Evolutionary conservation across 2,329 filamentous ascomycete genomes (phyloP).

Genomic region (Aspergillus pseudoviridinutans): DNA sequence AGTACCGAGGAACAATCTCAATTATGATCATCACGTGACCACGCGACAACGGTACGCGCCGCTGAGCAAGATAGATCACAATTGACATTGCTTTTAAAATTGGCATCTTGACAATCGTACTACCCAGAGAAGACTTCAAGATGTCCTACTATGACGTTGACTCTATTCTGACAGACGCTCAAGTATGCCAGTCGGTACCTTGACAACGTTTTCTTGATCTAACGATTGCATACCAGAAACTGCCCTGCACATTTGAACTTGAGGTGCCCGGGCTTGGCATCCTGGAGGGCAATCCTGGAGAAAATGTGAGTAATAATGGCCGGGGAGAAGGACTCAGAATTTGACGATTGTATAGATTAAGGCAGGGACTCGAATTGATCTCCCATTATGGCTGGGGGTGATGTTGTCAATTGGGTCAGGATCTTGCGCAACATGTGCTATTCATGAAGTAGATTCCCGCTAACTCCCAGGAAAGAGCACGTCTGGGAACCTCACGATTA

Average conservation of each 20-base stretch:
- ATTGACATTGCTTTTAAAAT: neutral
- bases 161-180: constrained; percentile 45
- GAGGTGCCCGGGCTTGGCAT: constrained; percentile 83
- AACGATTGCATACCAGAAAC: constrained; percentile 60
- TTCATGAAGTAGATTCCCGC: neutral
- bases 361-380: constrained; percentile 70
- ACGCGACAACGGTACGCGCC: neutral
- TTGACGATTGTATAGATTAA: constrained; percentile 57
- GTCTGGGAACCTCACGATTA: constrained; percentile 52
- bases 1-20: neutral
- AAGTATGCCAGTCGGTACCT: constrained; percentile 25
- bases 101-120: neutral
- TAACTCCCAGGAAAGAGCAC: constrained; percentile 28
- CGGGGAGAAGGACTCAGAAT: neutral
- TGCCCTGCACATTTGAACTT: constrained; percentile 91
- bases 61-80: neutral
- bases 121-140: constrained; percentile 1
- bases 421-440: neutral
- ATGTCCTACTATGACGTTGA: constrained; percentile 49
- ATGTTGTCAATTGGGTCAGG: constrained; percentile 63
- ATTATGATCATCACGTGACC: neutral
- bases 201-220: neutral
- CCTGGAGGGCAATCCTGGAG: constrained; percentile 74
- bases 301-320: constrained; percentile 42
- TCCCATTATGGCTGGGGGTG: constrained; percentile 92